phyloP scores from a whole-genome alignment of 768 basidiomycete genomes.

The Neoboletus brunneissimus region DNA sequence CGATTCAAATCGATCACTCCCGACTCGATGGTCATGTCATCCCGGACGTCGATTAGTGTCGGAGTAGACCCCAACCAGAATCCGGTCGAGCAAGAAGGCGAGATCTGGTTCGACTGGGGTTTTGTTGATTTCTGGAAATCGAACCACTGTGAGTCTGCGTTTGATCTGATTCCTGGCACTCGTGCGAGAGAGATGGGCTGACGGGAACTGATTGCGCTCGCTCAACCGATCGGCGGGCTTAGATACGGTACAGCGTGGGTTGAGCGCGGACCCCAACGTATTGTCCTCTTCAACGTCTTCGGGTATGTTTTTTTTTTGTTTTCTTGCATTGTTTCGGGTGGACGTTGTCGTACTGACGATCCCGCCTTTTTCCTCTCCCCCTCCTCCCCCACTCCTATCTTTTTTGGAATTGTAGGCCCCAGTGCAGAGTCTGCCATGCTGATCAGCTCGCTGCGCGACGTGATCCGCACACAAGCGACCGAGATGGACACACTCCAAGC shows the following conservation, averaged over 20 bases:
- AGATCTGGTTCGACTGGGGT: constrained; percentile 97
- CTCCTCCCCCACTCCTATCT: too few species aligned
- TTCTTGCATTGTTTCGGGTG: background rate
- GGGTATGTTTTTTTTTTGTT: constrained; percentile 41
- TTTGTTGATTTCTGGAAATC: constrained; percentile 99
- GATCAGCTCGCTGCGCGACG: constrained; percentile 78
- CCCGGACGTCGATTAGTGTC: constrained; percentile 31
- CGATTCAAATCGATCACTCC: constrained; percentile 89
- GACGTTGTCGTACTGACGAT: background rate
- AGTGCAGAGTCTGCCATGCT: constrained; percentile 78
- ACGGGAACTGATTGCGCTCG: background rate
- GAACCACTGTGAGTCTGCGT: constrained; percentile 73
- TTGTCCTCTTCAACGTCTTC: constrained; percentile 51
- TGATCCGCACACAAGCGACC: constrained; percentile 75
- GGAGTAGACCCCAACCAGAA: constrained; percentile 1
- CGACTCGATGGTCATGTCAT: constrained; percentile 69
- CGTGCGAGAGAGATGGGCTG: background rate
- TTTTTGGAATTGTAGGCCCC: constrained; percentile 41
- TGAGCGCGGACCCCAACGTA: constrained; percentile 67
- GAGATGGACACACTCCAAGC: constrained; percentile 71
- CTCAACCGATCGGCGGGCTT: background rate
- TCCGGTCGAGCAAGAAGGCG: constrained; percentile 58
- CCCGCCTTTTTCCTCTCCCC: background rate
- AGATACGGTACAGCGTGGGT: constrained; percentile 77
- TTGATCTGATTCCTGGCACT: background rate